phyloP scores from a whole-genome alignment of 1,284 basidiomycete species.

The Violaceomyces palustris region DNA sequence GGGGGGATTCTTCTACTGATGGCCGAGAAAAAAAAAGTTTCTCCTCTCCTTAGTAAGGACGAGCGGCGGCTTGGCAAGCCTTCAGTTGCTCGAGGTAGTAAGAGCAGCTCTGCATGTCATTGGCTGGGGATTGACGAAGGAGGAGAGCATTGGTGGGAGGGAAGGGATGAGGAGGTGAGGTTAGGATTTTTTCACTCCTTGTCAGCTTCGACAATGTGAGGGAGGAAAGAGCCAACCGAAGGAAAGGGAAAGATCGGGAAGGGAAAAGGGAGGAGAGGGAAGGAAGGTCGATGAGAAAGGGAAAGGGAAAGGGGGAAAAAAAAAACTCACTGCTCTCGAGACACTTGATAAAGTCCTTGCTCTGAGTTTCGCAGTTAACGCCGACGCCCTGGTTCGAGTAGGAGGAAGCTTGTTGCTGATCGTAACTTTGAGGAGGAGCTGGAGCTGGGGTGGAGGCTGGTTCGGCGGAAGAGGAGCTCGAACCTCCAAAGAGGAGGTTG shows the following conservation, averaged over 20 bases:
- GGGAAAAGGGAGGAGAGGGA: background rate
- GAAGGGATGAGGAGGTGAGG: no score
- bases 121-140: slow-evolving; percentile 37
- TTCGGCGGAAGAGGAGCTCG: slow-evolving; percentile 49
- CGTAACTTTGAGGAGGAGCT: slow-evolving; percentile 20
- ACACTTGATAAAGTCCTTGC: slow-evolving; percentile 55
- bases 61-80: slow-evolving; percentile 51
- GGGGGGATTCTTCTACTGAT: no score
- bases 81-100: slow-evolving; percentile 59
- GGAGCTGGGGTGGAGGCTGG: slow-evolving; percentile 48
- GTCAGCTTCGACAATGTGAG: no score
- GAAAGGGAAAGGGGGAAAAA: background rate
- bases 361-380: slow-evolving; percentile 58
- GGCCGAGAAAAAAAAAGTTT: no score
- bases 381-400: slow-evolving; percentile 35
- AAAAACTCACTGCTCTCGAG: slow-evolving; percentile 39
- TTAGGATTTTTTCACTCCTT: no score
- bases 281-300: background rate
- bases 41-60: slow-evolving; percentile 46
- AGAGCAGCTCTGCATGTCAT: slow-evolving; percentile 59
- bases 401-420: slow-evolving; percentile 13
- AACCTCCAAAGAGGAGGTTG: slow-evolving; percentile 74
- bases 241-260: no score
- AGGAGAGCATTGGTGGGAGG: no score
- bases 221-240: no score